These are phyloP conservation scores for Skeletonema grethae DNA, from an alignment of 108 stramenopile species.

Conservation along the genomic window DNA sequence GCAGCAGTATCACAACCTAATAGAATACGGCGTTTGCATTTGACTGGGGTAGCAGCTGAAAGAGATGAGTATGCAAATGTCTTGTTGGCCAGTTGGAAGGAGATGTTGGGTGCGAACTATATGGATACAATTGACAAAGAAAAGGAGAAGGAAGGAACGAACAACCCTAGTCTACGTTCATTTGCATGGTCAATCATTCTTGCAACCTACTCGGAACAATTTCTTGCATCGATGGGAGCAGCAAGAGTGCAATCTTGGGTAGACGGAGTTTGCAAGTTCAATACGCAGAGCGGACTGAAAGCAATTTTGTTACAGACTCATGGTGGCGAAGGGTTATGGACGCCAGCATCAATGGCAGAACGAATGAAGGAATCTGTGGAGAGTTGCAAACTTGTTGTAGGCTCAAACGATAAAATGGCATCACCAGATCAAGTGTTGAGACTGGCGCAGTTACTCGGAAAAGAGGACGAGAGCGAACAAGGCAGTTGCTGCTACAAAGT, in stretches of 20 bases:
- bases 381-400: constrained; percentile 44
- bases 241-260: constrained; percentile 46
- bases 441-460: constrained; percentile 31
- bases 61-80: constrained; percentile 53
- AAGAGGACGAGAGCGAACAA: neutral
- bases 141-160: neutral
- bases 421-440: constrained; percentile 30
- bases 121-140: neutral
- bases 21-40: constrained; percentile 54
- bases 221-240: constrained; percentile 38
- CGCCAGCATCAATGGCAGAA: constrained; percentile 52
- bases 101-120: constrained; percentile 36
- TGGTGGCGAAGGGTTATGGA: constrained; percentile 46
- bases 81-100: constrained; percentile 50
- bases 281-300: constrained; percentile 51
- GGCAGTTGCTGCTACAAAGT: constrained; percentile 15
- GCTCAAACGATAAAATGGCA: constrained; percentile 60
- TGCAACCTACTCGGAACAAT: constrained; percentile 59
- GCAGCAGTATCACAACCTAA: constrained; percentile 35
- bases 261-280: constrained; percentile 39
- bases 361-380: constrained; percentile 28
- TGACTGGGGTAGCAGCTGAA: constrained; percentile 64
- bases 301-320: constrained; percentile 61
- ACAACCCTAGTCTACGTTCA: constrained; percentile 38
- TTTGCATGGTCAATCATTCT: constrained; percentile 69